These are phyloP conservation scores for Lactarius trivialis DNA, from an alignment of 768 basidiomycete genomes.

Conservation along the genomic window DNA sequence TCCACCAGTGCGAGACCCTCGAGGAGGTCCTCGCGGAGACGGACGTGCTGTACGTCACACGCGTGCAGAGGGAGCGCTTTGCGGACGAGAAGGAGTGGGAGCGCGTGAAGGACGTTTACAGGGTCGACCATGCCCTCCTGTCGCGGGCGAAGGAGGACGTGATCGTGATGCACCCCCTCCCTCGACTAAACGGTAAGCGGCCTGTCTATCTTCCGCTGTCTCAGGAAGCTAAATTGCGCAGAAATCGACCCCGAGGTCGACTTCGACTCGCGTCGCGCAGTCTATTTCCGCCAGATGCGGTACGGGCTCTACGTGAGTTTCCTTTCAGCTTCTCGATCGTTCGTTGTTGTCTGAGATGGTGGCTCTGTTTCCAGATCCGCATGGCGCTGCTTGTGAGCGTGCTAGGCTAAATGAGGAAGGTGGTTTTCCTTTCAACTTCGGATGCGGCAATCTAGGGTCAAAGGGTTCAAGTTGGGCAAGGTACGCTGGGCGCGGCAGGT, in stretches of 20 bases:
- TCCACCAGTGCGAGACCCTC: constrained; percentile 77
- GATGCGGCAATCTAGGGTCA: neutral
- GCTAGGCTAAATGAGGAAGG: constrained; percentile 18
- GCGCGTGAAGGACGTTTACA: constrained; percentile 85
- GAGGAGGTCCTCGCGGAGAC: constrained; percentile 89
- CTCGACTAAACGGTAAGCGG: constrained; percentile 73
- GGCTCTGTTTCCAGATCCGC: constrained; percentile 34
- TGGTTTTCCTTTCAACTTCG: neutral
- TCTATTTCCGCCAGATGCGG: constrained; percentile 98
- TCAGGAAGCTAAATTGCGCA: constrained; percentile 28
- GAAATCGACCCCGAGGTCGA: constrained; percentile 99
- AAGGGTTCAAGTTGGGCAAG: neutral
- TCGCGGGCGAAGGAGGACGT: constrained; percentile 92
- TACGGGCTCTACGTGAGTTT: constrained; percentile 92
- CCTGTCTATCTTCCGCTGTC: neutral
- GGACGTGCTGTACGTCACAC: constrained; percentile 94
- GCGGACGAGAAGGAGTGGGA: constrained; percentile 75
- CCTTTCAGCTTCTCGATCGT: neutral
- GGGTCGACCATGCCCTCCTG: constrained; percentile 90
- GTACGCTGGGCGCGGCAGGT: neutral
- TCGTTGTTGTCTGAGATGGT: neutral
- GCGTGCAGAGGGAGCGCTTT: constrained; percentile 95
- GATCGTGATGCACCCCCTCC: constrained; percentile 99
- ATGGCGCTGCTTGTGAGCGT: constrained; percentile 50
- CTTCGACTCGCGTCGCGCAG: constrained; percentile 88